These are phyloP conservation scores for Gliomastix tumulicola DNA, from an alignment of 2,329 filamentous ascomycete genomes.

Conservation along the genomic window DNA sequence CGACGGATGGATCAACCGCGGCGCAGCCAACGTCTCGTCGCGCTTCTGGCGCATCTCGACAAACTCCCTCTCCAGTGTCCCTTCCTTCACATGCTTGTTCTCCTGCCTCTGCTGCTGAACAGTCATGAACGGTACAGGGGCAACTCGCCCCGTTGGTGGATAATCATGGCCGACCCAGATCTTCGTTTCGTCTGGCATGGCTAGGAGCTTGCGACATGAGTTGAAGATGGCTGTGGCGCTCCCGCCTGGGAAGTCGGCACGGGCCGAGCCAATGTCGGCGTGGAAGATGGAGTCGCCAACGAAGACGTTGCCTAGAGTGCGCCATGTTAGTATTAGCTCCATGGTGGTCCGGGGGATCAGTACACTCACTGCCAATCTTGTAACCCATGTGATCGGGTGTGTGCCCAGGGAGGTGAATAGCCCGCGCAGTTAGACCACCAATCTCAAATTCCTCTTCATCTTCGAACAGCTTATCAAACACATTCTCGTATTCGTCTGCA, in stretches of 20 bases:
- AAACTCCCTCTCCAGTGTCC: constrained; percentile 29
- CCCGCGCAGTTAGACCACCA: constrained; percentile 34
- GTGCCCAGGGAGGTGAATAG: constrained; percentile 51
- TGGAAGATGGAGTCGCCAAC: constrained; percentile 43
- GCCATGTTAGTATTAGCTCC: neutral
- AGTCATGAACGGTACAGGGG: constrained; percentile 27
- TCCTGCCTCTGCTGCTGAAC: constrained; percentile 30
- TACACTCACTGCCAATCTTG: constrained; percentile 37
- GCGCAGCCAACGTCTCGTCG: constrained; percentile 29
- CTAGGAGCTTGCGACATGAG: constrained; percentile 30
- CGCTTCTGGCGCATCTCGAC: constrained; percentile 28
- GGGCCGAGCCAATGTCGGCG: constrained; percentile 37
- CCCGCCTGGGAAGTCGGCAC: constrained; percentile 44
- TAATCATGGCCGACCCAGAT: constrained; percentile 48
- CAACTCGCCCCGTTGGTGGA: constrained; percentile 23
- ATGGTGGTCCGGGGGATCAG: neutral
- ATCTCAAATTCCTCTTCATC: constrained; percentile 47
- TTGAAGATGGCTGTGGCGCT: constrained; percentile 28
- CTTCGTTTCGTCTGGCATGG: constrained; percentile 27
- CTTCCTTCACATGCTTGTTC: constrained; percentile 36
- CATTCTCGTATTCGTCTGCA: constrained; percentile 29
- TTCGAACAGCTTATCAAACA: constrained; percentile 45
- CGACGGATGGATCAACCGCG: constrained; percentile 35
- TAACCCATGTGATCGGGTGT: constrained; percentile 57
- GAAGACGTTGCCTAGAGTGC: constrained; percentile 30